Percentiles rank a stretch among this genome's conserved stretches.
phyloP scores from a whole-genome alignment of 305 asterid genomes.

The Fraxinus sp. region DNA sequence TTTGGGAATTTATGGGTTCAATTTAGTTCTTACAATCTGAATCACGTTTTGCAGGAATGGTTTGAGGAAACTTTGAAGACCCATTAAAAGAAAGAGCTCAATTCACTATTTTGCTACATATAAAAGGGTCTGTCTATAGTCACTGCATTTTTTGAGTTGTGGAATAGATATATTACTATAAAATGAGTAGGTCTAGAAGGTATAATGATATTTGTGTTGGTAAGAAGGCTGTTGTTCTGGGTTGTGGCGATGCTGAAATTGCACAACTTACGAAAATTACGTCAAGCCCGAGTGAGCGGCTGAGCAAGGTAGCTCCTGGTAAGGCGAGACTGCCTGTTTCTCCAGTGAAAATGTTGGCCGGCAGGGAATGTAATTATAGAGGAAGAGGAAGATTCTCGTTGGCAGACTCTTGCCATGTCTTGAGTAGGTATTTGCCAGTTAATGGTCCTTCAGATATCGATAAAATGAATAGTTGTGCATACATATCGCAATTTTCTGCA shows the following conservation, averaged over 20 bases:
- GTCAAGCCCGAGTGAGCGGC: conserved; percentile 50
- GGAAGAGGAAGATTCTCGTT: conserved; percentile 75
- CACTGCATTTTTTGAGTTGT: background rate
- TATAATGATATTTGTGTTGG: conserved; percentile 26
- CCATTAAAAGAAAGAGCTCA: background rate
- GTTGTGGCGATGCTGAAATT: conserved; percentile 59
- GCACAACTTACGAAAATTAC: conserved; percentile 49
- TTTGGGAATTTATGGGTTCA: background rate
- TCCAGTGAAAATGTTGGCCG: conserved; percentile 70
- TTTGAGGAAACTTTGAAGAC: conserved; percentile 18
- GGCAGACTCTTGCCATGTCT: conserved; percentile 75
- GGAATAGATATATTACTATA: conserved; percentile 3
- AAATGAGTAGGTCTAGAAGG: conserved; percentile 61
- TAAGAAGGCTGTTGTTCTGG: conserved; percentile 23
- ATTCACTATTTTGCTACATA: conserved; percentile 9
- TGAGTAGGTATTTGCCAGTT: conserved; percentile 72
- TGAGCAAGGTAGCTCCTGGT: conserved; percentile 45
- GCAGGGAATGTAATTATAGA: conserved; percentile 69
- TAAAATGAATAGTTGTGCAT: conserved; percentile 61
- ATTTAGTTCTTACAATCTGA: conserved; percentile 13
- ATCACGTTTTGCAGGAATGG: conserved; percentile 24
- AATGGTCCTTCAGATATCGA: conserved; percentile 60
- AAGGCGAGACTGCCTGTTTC: conserved; percentile 51
- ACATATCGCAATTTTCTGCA: conserved; percentile 78
- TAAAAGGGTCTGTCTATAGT: background rate